Conservation (phyloP, 1,284 basidiomycete species). For the Anthracocystis panici-leucophaei region DNA sequence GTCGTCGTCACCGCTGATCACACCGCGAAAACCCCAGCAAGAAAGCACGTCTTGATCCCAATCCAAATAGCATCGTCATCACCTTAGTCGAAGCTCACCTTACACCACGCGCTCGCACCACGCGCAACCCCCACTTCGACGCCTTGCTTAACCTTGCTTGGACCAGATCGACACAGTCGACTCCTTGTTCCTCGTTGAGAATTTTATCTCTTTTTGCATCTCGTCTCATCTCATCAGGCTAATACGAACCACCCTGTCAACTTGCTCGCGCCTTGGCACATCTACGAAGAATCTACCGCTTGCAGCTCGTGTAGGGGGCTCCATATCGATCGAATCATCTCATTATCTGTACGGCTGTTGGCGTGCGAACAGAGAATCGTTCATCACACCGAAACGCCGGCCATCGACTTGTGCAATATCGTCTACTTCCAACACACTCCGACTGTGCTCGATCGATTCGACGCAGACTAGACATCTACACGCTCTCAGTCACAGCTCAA, state of each 20-base stretch:
- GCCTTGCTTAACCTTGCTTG: background rate
- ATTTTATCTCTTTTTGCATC: too few species aligned
- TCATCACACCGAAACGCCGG: background rate
- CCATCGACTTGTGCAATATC: background rate
- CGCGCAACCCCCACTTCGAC: conserved; percentile 2
- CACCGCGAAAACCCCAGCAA: background rate
- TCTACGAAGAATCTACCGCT: too few species aligned
- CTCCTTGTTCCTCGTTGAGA: background rate
- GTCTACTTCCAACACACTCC: background rate
- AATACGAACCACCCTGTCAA: too few species aligned
- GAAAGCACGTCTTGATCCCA: background rate
- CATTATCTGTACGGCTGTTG: background rate
- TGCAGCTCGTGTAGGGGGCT: background rate
- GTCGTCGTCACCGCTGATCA: background rate
- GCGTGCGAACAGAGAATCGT: background rate
- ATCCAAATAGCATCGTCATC: background rate
- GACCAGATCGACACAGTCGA: background rate
- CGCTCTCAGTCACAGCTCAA: background rate
- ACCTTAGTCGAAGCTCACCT: background rate
- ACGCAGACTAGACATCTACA: background rate
- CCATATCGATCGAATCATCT: background rate
- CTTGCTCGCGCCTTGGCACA: too few species aligned
- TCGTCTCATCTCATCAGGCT: background rate
- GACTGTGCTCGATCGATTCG: background rate
- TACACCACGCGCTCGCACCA: background rate